Conservation (phyloP, 768 basidiomycete species). For the Suillus bovinus region DNA sequence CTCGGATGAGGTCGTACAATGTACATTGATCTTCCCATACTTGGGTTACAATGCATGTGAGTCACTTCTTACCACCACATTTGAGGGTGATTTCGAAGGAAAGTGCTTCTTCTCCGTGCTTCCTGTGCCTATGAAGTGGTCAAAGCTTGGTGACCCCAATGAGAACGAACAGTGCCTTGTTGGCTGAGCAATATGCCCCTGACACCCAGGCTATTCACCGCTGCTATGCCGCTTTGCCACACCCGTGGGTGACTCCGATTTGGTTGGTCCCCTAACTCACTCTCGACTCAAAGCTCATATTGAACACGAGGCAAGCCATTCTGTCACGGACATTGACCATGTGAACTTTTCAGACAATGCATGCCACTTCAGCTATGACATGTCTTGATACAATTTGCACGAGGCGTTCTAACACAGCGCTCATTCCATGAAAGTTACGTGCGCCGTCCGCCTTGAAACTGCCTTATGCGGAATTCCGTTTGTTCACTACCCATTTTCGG, state of each 20-base stretch:
- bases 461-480: slow-evolving; percentile 37
- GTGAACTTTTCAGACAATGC: slow-evolving; percentile 24
- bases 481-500: slow-evolving; percentile 37
- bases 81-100: slow-evolving; percentile 12
- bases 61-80: slow-evolving; percentile 14
- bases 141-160: slow-evolving; percentile 18
- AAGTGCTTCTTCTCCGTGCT: slow-evolving; percentile 20
- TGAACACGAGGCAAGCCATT: slow-evolving; percentile 17
- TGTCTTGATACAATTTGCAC: slow-evolving; percentile 25
- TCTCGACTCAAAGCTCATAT: slow-evolving; percentile 7
- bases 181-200: not conserved
- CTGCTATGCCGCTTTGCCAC: slow-evolving; percentile 16
- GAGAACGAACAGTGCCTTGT: slow-evolving; percentile 4
- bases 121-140: slow-evolving; percentile 12
- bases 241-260: slow-evolving; percentile 19
- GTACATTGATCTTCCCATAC: slow-evolving; percentile 34
- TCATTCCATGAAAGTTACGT: slow-evolving; percentile 29
- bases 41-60: slow-evolving; percentile 32
- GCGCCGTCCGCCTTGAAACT: slow-evolving; percentile 37
- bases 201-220: not conserved
- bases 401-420: slow-evolving; percentile 25
- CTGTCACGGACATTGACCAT: slow-evolving; percentile 19
- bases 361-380: slow-evolving; percentile 16
- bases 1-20: slow-evolving; percentile 4
- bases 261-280: not conserved